Conservation (phyloP, 2,329 filamentous ascomycete species). For the Pseudogymnoascus sp. region DNA sequence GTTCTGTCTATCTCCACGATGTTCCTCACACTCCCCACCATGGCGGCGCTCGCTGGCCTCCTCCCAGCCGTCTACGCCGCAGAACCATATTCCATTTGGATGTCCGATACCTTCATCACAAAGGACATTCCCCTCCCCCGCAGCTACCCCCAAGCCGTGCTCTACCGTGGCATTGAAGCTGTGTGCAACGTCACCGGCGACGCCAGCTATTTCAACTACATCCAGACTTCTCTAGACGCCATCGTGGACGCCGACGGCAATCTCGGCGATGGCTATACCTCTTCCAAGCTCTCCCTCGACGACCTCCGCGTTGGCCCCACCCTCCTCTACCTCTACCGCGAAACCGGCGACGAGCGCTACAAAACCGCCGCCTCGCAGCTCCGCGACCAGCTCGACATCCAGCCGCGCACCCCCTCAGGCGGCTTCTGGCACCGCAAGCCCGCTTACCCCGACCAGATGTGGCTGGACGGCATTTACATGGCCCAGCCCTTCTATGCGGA, state of each 20-base stretch:
- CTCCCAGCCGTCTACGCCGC: not conserved
- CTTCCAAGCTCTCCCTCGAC: slow-evolving; percentile 41
- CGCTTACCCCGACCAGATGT: slow-evolving; percentile 45
- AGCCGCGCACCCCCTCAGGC: slow-evolving; percentile 41
- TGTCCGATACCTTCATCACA: slow-evolving; percentile 40
- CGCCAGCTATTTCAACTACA: slow-evolving; percentile 35
- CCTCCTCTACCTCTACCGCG: slow-evolving; percentile 41
- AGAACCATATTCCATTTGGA: slow-evolving; percentile 16
- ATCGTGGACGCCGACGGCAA: slow-evolving; percentile 41
- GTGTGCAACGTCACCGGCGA: slow-evolving; percentile 37
- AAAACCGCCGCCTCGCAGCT: slow-evolving; percentile 39
- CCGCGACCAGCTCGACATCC: slow-evolving; percentile 37
- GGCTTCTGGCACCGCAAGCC: slow-evolving; percentile 47
- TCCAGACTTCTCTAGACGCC: slow-evolving; percentile 38
- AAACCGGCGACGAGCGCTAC: slow-evolving; percentile 40
- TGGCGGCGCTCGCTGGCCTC: not conserved
- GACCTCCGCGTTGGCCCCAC: slow-evolving; percentile 46
- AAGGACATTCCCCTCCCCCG: slow-evolving; percentile 32
- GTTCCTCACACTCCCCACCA: not conserved
- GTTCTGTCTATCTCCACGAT: not conserved
- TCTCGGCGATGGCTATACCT: slow-evolving; percentile 36
- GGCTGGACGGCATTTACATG: slow-evolving; percentile 49
- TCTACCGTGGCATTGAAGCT: slow-evolving; percentile 40
- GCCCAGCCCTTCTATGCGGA: slow-evolving; percentile 28
- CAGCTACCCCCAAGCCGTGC: slow-evolving; percentile 37